Base-by-base conservation (phyloP, 176 grass and related monocot genomes). In the Poa pratensis region DNA sequence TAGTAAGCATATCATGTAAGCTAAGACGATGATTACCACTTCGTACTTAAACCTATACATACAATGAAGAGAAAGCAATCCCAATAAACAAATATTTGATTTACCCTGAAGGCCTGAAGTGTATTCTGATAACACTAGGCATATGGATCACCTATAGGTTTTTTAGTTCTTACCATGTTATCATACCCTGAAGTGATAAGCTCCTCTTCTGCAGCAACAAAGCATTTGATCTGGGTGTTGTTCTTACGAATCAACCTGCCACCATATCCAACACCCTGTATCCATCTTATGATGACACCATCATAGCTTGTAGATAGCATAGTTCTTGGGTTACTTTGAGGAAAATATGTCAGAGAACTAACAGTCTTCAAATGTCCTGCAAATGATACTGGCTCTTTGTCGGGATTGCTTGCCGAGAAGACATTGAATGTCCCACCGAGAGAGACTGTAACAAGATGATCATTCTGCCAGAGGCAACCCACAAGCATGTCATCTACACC, bases 401-500 rank as follows among this genome's bases (percentile, higher is more conserved):
- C 90, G 60, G 82, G 86, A 82, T 94, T 83, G 73, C 69, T 82
- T 75, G 91, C 89, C 9, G 90, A 95, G 77, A 90, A 98, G 39
- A 98, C 77, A 65, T 93, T 92, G 84, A 98, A 92, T 71, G 85
- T 89, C 20, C 96, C 96, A 84, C 96, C 96, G 86, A 98, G 96
- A 84, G 96, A 95, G 60, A 94, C 90, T 46, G 91, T 94, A 35
- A 98, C 86, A 34, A 98, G 90, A 90, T 96, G 75, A 69, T 95
- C 93, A 70, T 98, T 98, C 82, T 91, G 96, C 96, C 96, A 98
- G 45, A 96, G 89, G 77, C 96, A 95, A 87, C 93, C 91, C 39
- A 98, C 91, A 61, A 98, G 91, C 96, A 98, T 98, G 54, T 96
- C 96, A 89, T 98, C 96, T 61, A 98, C 85, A 28, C 96, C 96